A percentile compares a stretch with the other conserved stretches of the same genome.
Evolutionary conservation across 352 stramenopile genomes (phyloP).

Genomic region (Globisporangium irregulare): DNA sequence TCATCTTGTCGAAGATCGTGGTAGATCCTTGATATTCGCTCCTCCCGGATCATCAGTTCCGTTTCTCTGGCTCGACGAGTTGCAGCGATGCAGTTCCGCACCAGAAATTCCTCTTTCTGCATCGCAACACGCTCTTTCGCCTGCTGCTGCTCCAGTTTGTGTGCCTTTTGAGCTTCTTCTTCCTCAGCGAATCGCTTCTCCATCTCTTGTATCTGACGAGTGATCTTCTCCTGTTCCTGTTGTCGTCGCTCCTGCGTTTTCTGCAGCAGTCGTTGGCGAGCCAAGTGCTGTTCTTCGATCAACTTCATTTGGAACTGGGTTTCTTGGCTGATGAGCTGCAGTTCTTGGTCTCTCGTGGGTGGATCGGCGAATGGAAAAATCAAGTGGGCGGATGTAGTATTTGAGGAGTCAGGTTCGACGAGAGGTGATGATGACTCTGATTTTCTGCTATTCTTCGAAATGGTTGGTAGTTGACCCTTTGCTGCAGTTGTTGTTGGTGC

Average conservation of each 20-base stretch:
- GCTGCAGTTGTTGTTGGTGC: background rate
- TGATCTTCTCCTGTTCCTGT: constrained; percentile 22
- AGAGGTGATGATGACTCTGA: background rate
- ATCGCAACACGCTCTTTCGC: constrained; percentile 10
- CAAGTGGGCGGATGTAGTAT: too few relatives aligned
- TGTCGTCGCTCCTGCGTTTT: constrained; percentile 23
- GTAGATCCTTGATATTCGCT: background rate
- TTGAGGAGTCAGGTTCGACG: background rate
- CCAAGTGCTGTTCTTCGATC: constrained; percentile 17
- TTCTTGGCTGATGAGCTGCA: background rate
- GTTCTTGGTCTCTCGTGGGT: background rate
- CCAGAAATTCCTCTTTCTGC: constrained; percentile 22
- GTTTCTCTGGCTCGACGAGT: background rate
- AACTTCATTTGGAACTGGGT: constrained; percentile 3
- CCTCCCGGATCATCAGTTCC: constrained; percentile 6
- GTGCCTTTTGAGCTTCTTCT: constrained; percentile 12
- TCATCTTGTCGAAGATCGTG: background rate
- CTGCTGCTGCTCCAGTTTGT: constrained; percentile 16
- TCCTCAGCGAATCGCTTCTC: constrained; percentile 11
- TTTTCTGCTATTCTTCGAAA: background rate
- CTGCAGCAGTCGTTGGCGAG: constrained; percentile 11
- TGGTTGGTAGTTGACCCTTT: background rate
- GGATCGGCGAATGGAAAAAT: background rate
- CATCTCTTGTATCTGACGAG: constrained; percentile 20
- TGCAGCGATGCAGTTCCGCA: background rate